Conservation (phyloP, 352 stramenopile species). For the Blastocystis sp. region DNA sequence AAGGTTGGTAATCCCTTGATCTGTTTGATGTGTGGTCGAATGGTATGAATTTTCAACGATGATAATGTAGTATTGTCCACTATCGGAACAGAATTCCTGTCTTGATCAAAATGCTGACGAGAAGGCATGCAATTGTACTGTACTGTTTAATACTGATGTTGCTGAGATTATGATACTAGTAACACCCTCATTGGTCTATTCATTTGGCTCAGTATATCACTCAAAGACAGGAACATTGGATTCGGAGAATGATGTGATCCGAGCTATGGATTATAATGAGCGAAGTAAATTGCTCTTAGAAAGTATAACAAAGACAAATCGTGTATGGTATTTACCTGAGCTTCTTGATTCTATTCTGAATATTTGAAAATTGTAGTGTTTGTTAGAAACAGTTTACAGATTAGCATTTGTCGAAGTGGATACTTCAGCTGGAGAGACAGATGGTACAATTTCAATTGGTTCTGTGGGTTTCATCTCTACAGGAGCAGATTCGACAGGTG, state of each 20-base stretch:
- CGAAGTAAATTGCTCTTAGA: background rate
- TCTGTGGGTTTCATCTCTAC: no score
- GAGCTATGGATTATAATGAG: background rate
- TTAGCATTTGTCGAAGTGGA: background rate
- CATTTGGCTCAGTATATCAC: conserved; percentile 29
- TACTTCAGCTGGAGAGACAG: background rate
- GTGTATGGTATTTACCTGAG: background rate
- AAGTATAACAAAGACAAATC: background rate
- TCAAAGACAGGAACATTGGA: background rate
- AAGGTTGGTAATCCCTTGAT: background rate
- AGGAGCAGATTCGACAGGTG: no score
- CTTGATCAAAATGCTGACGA: background rate
- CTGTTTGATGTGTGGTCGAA: conserved; percentile 40
- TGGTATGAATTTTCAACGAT: background rate
- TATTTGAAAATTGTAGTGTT: background rate
- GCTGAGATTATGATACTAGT: background rate
- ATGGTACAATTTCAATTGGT: background rate
- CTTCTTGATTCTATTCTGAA: background rate
- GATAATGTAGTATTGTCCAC: conserved; percentile 28
- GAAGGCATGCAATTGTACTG: background rate
- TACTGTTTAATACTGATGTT: background rate
- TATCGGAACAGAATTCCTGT: background rate
- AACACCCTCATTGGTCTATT: background rate
- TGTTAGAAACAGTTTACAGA: conserved; percentile 24
- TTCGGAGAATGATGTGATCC: background rate